Base-by-base conservation (phyloP, 331 rosid genomes). In the Phaseolus coccineus region DNA sequence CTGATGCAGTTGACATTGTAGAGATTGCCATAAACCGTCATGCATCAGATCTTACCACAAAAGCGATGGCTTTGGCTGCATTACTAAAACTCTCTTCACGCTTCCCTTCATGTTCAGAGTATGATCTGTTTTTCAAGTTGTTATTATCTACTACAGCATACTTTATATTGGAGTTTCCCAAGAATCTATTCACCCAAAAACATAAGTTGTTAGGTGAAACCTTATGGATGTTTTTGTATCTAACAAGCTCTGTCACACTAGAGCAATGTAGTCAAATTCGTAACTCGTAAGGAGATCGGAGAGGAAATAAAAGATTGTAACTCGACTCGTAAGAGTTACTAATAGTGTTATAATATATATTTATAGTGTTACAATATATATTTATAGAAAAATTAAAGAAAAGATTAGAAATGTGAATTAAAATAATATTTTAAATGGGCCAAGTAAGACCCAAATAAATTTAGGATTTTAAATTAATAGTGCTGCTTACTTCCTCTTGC, bases 41-140 rank as follows among this genome's bases (percentile, higher is more conserved):
- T 79, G 81, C 82, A 37, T 90, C 93, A 1, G 96, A 93, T 87
- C 92, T 91, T 58, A 87, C 96, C 56, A 96, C 97, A 52, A 91
- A 93, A 88, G 82, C 97, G 1, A 96, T 96, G 99, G 96, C 94
- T 82, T 79, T 96, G 92, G 85, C 87, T 88, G 92, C 98, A 78
- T 84, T 96, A 75, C 80, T 96, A 79, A 96, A 96, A 91, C 93
- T 93, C 72, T 93, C 96, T 84, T 96, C 99, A 51, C 97, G 99
- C 75, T 96, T 93, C 77, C 94, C 99, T 74, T 87, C 98, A 76
- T 91, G 89, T 86, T 93, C 99, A 82, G 97, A 91, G 99, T 96
- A 91, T 42, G 94, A 75, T 37, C 59, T 64, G 37, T 59, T 50
- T 64, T 78, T 15, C 35, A 42, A 33, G 27, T 58, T 78, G 25